Conservation (phyloP, 345 rosid species). For the Eucalyptus regnans region DNA sequence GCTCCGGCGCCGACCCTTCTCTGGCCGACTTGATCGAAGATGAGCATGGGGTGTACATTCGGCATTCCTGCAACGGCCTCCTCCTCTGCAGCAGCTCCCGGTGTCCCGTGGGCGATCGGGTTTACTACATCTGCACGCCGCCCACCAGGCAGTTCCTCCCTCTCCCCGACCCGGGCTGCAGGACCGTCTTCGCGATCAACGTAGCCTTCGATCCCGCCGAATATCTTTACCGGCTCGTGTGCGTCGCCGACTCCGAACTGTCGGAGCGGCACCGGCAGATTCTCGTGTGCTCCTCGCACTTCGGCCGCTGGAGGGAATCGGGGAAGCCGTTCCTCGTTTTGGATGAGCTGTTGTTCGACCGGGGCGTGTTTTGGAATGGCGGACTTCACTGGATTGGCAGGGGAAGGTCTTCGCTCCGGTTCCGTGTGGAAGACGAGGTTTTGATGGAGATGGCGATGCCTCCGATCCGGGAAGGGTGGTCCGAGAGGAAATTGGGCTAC, state of each 20-base stretch:
- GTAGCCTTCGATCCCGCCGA: constrained; percentile 5
- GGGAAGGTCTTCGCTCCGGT: background rate
- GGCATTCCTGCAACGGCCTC: constrained; percentile 10
- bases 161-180: background rate
- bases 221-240: constrained; percentile 1
- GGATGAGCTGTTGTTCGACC: background rate
- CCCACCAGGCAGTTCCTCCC: constrained; percentile 3
- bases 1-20: background rate
- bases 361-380: constrained; percentile 10
- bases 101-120: constrained; percentile 1
- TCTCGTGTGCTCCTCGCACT: background rate
- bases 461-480: background rate
- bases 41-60: background rate
- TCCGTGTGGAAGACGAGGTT: background rate
- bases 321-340: background rate
- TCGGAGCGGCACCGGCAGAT: background rate
- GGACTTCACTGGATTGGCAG: constrained; percentile 13
- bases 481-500: constrained; percentile 2
- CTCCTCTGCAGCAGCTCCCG: constrained; percentile 16
- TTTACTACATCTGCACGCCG: constrained; percentile 10
- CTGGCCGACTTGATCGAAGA: constrained; percentile 7
- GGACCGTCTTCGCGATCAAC: background rate
- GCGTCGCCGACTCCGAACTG: background rate
- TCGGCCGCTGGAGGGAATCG: constrained; percentile 4
- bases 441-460: constrained; percentile 7